phyloP scores from a whole-genome alignment of 2,329 filamentous ascomycete species.

The Cordyceps javanica region DNA sequence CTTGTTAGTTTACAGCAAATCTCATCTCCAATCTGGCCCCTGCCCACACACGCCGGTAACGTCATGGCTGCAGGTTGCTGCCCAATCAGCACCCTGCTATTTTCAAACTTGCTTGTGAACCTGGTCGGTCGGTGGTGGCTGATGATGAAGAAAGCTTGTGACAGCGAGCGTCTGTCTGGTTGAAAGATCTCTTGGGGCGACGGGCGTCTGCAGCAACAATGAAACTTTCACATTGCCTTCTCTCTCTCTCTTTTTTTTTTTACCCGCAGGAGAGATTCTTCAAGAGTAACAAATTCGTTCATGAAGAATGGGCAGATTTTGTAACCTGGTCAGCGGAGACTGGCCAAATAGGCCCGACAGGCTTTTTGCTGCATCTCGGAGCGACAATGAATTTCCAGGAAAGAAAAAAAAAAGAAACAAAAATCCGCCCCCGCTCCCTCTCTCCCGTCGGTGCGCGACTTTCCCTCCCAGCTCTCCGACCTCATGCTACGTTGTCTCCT shows the following conservation, averaged over 20 bases:
- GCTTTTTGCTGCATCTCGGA: background rate
- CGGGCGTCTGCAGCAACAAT: no score
- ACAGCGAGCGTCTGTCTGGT: background rate
- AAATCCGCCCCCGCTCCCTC: background rate
- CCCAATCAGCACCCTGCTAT: constrained; percentile 9
- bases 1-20: constrained; percentile 11
- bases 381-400: background rate
- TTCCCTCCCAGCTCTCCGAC: background rate
- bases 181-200: no score
- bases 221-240: no score
- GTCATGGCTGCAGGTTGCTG: constrained; percentile 7
- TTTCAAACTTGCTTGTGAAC: constrained; percentile 4
- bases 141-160: no score
- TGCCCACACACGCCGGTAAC: background rate
- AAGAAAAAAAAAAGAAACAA: background rate
- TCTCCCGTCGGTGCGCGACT: no score
- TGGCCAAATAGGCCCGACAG: background rate
- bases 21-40: constrained; percentile 9
- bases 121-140: background rate
- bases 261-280: no score
- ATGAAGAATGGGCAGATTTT: background rate
- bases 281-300: no score
- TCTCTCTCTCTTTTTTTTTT: no score
- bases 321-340: background rate
- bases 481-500: background rate